phyloP scores from a whole-genome alignment of 306 rosid genomes.

The Acmispon strigosus region DNA sequence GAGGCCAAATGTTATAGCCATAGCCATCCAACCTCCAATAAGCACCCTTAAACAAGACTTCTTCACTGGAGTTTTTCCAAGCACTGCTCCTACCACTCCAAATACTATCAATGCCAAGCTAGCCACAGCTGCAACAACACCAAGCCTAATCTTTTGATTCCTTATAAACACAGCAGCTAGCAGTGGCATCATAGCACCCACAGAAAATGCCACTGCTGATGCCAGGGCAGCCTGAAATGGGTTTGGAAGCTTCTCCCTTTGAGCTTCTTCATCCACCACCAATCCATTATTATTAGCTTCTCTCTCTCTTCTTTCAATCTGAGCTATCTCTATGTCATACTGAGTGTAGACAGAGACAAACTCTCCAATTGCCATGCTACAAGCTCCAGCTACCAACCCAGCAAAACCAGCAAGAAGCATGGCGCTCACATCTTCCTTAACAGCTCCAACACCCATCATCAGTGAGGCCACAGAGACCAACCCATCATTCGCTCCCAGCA shows the following conservation, averaged over 20 bases:
- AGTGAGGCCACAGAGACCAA: slow-evolving; percentile 44
- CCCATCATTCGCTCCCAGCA: slow-evolving; percentile 23
- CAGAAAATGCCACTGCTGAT: no score
- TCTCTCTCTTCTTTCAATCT: slow-evolving; percentile 22
- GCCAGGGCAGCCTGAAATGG: slow-evolving; percentile 31
- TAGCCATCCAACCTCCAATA: no score
- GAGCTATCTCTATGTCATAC: slow-evolving; percentile 42
- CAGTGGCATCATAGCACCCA: no score
- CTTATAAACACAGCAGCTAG: no score
- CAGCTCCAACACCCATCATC: slow-evolving; percentile 57
- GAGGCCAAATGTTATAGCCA: no score
- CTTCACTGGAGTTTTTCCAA: no score
- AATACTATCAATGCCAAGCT: no score
- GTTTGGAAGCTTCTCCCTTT: neutral
- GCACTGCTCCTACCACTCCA: no score
- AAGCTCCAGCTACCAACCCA: slow-evolving; percentile 47
- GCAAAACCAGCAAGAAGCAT: slow-evolving; percentile 54
- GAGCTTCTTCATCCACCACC: neutral
- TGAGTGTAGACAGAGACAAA: slow-evolving; percentile 58
- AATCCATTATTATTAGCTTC: neutral
- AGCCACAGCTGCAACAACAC: no score
- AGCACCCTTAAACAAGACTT: no score
- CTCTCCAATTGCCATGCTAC: slow-evolving; percentile 60
- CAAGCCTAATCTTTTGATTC: no score
- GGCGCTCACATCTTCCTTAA: slow-evolving; percentile 31